Conservation (phyloP, 345 rosid species). For the Litchi chinensis region DNA sequence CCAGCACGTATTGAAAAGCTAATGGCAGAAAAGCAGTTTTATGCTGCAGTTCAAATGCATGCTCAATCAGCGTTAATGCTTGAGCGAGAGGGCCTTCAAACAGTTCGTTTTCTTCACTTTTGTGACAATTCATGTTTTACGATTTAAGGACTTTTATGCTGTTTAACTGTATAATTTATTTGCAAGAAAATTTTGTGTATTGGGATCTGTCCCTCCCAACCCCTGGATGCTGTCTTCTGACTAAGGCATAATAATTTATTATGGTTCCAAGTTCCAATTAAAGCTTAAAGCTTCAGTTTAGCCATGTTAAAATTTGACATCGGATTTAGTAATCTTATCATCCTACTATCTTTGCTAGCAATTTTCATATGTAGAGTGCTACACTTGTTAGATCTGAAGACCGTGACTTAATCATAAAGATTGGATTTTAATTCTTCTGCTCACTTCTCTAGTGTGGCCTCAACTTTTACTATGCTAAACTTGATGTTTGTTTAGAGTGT, state of each 20-base stretch:
- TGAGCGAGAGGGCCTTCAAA: constrained; percentile 97
- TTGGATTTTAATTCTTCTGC: constrained; percentile 6
- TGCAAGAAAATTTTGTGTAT: neutral
- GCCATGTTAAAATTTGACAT: neutral
- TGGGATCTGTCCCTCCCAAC: constrained; percentile 6
- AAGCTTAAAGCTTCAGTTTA: neutral
- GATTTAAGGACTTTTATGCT: neutral
- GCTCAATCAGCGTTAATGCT: constrained; percentile 88
- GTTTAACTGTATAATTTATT: neutral
- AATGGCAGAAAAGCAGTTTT: constrained; percentile 81
- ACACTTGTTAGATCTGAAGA: neutral
- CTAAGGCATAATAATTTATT: neutral
- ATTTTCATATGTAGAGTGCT: constrained; percentile 7
- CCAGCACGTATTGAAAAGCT: constrained; percentile 90
- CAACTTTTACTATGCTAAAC: neutral
- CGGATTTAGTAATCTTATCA: neutral
- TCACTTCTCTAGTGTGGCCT: neutral
- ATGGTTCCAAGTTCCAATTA: neutral
- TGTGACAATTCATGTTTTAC: neutral
- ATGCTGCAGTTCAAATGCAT: constrained; percentile 89
- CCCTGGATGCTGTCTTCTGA: constrained; percentile 4
- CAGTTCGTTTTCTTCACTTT: constrained; percentile 47
- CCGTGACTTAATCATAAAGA: neutral
- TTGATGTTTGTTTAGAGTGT: constrained; percentile 4
- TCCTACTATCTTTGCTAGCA: neutral